Evolutionary conservation across 768 basidiomycete genomes (phyloP), one percentile per base, ranked within the genome.

Genomic region (Amanita thiersii): DNA sequence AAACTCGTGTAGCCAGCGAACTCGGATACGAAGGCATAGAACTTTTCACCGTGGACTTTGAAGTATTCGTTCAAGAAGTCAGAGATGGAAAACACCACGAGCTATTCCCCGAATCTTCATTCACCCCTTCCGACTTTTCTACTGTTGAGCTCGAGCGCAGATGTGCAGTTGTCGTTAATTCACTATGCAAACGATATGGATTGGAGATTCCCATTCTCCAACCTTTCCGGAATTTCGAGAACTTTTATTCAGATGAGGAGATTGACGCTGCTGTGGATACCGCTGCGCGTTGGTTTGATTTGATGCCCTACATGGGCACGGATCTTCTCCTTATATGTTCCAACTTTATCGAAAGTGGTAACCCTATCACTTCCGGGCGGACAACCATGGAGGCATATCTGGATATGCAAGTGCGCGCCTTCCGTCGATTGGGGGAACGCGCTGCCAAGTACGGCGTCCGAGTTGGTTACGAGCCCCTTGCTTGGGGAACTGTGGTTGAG

Each of bases 161-260:
- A 11, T 56, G 55, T 23, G 62, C 63, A 1, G 33, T 34, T 11
- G 57, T 50, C 7, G 45, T 56, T n/a, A 40, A 47, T 23, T 17
- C 21, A 10, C 45, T 56, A 21, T 56, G 56, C 44, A 40, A 43
- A 9, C 48, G 47, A 1, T 40, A 51, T 6, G 43, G 47, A 18
- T 39, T 67, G 40, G 38, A 43, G 10, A 53, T 65, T 39, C 56
- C 54, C 23, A 52, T 62, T 44, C 51, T 62, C 24, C 65, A 67
- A 45, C 65, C 65, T 10, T 50, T 64, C 14, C 52, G 64, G 17
- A 56, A 59, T 19, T 64, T 67, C 25, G 65, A 67, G 44, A 63
- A 61, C 14, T 61, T 56, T 40, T 31, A 52, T 14, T 51, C 52
- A 19, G 47, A 50, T 17, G 52, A 50, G 15, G 48, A 61, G 4